A percentile compares a stretch with the other conserved stretches of the same genome.
Conservation (phyloP, 2,329 filamentous ascomycete species). For the Spiromastix sp. region DNA sequence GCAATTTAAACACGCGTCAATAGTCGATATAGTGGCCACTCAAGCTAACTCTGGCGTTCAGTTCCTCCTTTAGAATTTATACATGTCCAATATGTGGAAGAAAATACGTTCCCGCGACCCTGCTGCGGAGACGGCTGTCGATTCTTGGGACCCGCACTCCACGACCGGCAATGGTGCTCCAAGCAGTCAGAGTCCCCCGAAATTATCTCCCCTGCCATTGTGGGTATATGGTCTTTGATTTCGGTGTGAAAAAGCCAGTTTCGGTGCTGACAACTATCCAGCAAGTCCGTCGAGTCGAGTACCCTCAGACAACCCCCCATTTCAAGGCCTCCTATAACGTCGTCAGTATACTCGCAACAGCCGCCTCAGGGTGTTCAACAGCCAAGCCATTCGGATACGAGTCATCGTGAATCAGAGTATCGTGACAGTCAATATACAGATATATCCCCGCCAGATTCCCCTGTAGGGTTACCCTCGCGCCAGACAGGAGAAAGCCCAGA, state of each 20-base stretch:
- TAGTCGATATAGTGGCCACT: too few species aligned
- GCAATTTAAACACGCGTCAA: too few species aligned
- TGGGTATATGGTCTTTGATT: too few species aligned
- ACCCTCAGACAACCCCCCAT: constrained; percentile 13
- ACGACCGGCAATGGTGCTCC: too few species aligned
- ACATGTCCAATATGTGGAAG: too few species aligned
- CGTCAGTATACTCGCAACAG: constrained; percentile 53
- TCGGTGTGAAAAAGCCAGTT: too few species aligned
- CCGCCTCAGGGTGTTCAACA: constrained; percentile 21
- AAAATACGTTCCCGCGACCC: too few species aligned
- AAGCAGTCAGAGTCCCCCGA: constrained; percentile 19
- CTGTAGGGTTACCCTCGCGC: constrained; percentile 17
- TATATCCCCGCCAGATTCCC: constrained; percentile 39
- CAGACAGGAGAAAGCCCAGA: constrained; percentile 18
- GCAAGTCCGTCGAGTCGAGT: constrained; percentile 11
- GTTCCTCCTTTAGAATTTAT: too few species aligned
- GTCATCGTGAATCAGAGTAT: constrained; percentile 6
- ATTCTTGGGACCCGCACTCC: too few species aligned
- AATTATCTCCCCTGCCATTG: constrained; percentile 29
- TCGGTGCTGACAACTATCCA: constrained; percentile 8
- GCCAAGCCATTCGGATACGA: not conserved
- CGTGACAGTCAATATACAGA: constrained; percentile 21
- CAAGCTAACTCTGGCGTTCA: too few species aligned
- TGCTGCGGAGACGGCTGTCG: too few species aligned
- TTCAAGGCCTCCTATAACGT: constrained; percentile 36